phyloP scores from a whole-genome alignment of 225 moss, liverwort and hornwort genomes.

The Anthoceros angustus region DNA sequence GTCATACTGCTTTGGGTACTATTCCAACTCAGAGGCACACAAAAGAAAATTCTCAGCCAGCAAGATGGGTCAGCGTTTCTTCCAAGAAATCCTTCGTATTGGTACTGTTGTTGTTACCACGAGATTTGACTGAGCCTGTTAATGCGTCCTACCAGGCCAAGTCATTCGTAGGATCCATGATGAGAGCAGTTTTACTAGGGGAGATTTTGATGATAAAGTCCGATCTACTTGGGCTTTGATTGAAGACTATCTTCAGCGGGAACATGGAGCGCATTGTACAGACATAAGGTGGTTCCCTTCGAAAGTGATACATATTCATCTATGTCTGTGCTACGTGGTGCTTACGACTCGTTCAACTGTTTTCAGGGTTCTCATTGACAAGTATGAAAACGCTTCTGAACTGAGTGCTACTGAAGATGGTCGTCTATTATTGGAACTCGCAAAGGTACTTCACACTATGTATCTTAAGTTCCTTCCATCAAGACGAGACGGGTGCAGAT shows the following conservation, averaged over 20 bases:
- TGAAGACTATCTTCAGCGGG: conserved; percentile 29
- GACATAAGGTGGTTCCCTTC: conserved; percentile 23
- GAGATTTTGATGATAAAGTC: conserved; percentile 29
- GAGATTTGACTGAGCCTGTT: not conserved
- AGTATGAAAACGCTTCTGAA: conserved; percentile 29
- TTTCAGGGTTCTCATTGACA: conserved; percentile 27
- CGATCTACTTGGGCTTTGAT: conserved; percentile 29
- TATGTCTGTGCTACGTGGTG: not conserved
- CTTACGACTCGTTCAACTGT: not conserved
- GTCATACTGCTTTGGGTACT: conserved; percentile 41
- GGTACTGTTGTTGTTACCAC: not conserved
- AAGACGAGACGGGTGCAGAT: not conserved
- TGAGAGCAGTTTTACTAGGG: conserved; percentile 18
- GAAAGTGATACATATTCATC: not conserved
- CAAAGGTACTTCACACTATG: conserved; percentile 15
- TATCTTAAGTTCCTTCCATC: not conserved
- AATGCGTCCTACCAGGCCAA: conserved; percentile 16
- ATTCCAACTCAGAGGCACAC: conserved; percentile 21
- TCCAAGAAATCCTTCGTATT: not conserved
- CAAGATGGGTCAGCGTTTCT: conserved; percentile 30
- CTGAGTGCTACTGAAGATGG: conserved; percentile 30
- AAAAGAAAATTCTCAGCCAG: conserved; percentile 23
- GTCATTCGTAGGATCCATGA: conserved; percentile 15
- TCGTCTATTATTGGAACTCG: conserved; percentile 25
- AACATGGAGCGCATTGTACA: conserved; percentile 28